phyloP scores from a whole-genome alignment of 306 rosid species.

The Astragalus glycyphyllos region DNA sequence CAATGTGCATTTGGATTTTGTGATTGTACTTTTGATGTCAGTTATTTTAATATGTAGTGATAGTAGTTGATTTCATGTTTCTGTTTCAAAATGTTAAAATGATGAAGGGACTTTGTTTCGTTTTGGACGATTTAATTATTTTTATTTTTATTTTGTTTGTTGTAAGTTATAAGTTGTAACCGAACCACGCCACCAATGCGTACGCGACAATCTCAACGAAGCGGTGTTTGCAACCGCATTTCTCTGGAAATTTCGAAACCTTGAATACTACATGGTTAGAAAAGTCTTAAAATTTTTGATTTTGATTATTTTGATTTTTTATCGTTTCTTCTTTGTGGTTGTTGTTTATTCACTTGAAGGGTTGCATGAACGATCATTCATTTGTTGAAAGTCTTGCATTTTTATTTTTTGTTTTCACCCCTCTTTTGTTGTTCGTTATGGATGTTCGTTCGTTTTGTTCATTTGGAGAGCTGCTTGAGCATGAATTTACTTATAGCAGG shows the following conservation, averaged over 20 bases:
- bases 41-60: slow-evolving; percentile 14
- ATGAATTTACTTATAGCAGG: slow-evolving; percentile 34
- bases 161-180: background rate
- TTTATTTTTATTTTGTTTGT: background rate
- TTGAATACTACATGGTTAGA: background rate
- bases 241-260: background rate
- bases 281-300: background rate
- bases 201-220: background rate
- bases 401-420: background rate
- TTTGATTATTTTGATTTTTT: slow-evolving; percentile 25
- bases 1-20: slow-evolving; percentile 32
- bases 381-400: background rate
- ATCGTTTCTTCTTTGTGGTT: background rate
- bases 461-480: slow-evolving; percentile 31
- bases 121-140: background rate
- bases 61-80: background rate
- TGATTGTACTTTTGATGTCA: slow-evolving; percentile 16
- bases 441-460: slow-evolving; percentile 26
- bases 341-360: slow-evolving; percentile 35
- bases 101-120: slow-evolving; percentile 24
- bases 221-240: background rate
- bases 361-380: slow-evolving; percentile 14
- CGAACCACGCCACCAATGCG: background rate
- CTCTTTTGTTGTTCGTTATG: slow-evolving; percentile 14
- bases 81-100: background rate